phyloP scores from a whole-genome alignment of 352 stramenopile species.

The Globisporangium middletonii region DNA sequence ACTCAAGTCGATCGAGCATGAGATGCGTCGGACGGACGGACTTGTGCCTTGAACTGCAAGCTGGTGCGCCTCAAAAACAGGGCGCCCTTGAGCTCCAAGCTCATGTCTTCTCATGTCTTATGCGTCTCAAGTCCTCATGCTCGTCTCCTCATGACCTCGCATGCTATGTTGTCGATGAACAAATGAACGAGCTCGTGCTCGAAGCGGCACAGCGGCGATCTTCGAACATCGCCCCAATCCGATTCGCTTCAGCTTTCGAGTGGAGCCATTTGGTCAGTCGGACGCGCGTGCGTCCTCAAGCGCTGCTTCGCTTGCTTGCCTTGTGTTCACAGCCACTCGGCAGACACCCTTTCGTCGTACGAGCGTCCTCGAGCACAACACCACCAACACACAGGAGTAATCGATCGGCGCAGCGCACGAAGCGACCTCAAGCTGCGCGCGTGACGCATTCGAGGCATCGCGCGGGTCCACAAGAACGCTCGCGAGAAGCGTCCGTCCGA shows the following conservation, averaged over 20 bases:
- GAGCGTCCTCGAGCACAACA: too few species aligned
- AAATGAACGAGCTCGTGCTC: too few species aligned
- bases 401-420: not conserved
- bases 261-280: not conserved
- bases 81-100: not conserved
- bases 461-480: not conserved
- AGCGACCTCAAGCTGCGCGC: constrained; percentile 6
- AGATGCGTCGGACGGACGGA: not conserved
- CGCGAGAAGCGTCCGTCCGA: not conserved
- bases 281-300: too few species aligned
- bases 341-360: too few species aligned
- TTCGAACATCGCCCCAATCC: not conserved
- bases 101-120: not conserved
- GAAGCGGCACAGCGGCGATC: not conserved
- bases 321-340: too few species aligned
- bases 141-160: not conserved
- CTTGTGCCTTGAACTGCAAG: not conserved
- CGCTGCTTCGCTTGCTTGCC: too few species aligned
- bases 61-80: constrained; percentile 1
- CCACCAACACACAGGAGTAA: not conserved
- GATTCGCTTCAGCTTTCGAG: not conserved
- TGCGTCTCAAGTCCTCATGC: not conserved
- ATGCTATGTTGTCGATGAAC: not conserved
- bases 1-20: not conserved
- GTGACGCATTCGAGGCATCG: constrained; percentile 14